A percentile compares a stretch with the other conserved stretches of the same genome.
phyloP scores from a whole-genome alignment of 2,329 filamentous ascomycete species.

The Fusarium tupiense region DNA sequence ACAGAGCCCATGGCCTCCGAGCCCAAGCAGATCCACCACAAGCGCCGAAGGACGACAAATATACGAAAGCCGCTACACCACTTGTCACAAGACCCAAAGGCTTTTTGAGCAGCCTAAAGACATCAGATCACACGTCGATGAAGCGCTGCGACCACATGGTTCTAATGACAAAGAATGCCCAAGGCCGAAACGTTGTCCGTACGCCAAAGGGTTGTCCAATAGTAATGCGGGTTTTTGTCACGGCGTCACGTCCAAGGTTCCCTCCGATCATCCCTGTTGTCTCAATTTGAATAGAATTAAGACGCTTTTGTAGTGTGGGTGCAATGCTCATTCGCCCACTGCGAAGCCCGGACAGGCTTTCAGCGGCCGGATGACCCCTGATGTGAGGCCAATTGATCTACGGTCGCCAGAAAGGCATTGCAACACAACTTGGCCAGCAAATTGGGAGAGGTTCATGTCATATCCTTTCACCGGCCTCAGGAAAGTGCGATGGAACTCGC shows the following conservation, averaged over 20 bases:
- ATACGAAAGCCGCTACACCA: neutral
- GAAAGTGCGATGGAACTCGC: neutral
- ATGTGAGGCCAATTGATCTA: accelerated
- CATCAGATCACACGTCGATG: too few species aligned
- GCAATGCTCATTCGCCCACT: neutral
- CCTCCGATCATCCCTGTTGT: neutral
- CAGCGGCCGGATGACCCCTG: neutral
- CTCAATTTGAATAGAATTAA: neutral
- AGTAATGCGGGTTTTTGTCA: neutral
- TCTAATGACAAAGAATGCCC: neutral
- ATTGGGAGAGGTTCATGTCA: neutral
- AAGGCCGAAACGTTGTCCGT: neutral
- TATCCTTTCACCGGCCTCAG: accelerated
- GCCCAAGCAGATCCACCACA: neutral
- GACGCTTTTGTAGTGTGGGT: neutral
- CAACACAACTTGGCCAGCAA: neutral
- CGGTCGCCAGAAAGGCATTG: neutral
- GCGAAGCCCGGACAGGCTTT: neutral
- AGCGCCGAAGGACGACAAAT: neutral
- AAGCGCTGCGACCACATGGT: neutral
- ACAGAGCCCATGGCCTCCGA: neutral
- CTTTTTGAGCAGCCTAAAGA: neutral
- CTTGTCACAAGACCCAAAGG: neutral
- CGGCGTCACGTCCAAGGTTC: neutral
- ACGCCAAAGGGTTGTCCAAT: neutral